These are phyloP conservation scores for Eimeria maxima DNA, from an alignment of 169 alveolate species.

Conservation along the genomic window DNA sequence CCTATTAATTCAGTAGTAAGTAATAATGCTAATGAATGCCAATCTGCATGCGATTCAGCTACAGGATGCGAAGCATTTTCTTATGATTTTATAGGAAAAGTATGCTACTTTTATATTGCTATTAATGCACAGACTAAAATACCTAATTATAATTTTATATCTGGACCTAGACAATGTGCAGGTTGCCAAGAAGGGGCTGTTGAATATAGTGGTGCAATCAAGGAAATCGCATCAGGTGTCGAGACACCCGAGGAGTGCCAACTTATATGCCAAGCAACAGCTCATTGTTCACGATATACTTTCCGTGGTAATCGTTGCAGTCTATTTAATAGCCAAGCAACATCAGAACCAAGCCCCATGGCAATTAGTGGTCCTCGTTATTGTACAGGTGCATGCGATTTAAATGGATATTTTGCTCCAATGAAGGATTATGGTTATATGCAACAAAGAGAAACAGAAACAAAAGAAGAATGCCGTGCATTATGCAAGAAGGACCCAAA, in stretches of 20 bases:
- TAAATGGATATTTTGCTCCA: background rate
- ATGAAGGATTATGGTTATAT: background rate
- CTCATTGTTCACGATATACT: background rate
- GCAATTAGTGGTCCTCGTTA: background rate
- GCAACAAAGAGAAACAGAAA: too few relatives aligned
- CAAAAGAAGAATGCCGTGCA: background rate
- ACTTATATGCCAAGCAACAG: conserved; percentile 21
- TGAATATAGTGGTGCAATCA: background rate
- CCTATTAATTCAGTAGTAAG: background rate
- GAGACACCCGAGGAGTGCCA: conserved; percentile 27
- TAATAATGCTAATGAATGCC: background rate
- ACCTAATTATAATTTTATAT: background rate
- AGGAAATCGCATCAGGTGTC: background rate
- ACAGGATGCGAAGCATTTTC: conserved; percentile 38
- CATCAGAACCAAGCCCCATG: background rate
- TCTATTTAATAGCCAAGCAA: background rate
- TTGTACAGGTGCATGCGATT: background rate
- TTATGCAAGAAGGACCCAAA: background rate
- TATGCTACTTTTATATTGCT: background rate
- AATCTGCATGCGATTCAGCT: background rate
- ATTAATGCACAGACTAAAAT: background rate
- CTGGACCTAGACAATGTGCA: background rate
- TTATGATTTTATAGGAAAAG: background rate
- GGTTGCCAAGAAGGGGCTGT: background rate
- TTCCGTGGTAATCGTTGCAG: background rate